Evolutionary conservation across 306 rosid species (phyloP), one percentile per base, ranked within the genome.

Genomic region (Medicago lupulina): DNA sequence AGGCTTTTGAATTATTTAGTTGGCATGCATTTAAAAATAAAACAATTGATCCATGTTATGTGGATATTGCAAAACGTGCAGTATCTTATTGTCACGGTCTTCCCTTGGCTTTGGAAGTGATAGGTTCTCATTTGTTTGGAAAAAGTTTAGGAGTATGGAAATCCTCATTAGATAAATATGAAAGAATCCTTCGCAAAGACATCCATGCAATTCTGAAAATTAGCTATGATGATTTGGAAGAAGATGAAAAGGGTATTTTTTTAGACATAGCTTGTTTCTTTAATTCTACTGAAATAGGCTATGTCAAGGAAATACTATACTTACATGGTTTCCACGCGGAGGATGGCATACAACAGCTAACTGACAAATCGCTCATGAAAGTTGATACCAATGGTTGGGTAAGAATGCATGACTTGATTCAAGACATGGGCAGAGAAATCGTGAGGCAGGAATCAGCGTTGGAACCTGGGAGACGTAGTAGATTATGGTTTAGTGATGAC

Each of bases 171-270:
- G 44, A 47, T 28, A 49, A 25, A 21, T 47, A 47, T 49, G 44
- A n/a, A 14, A n/a, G 23, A 49, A 13, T 15, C 55, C 49, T 43
- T 21, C 50, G 15, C n/a, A n/a, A n/a, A n/a, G n/a, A n/a, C n/a
- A n/a, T n/a, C n/a, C n/a, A n/a, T n/a, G n/a, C n/a, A n/a, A 70
- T 70, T 49, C 62, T 70, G 0, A 70, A 49, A 70, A 28, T 70
- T 28, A 70, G 74, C 74, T 70, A 70, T 50, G 74, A 70, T 50
- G 61, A n/a, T 70, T 70, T 70, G 74, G 74, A 50, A 9, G 74
- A 70, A 49, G 28, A 70, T 15, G 61, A n/a, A 3, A 28, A 49
- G 46, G 61, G 61, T 28, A 9, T 70, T 31, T 70, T 70, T 9
- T 10, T 70, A 49, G 74, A 70, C 28, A 70, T 70, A 1, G 61